These are phyloP conservation scores for Glycine tomentella DNA, from an alignment of 306 rosid genomes.

Conservation along the genomic window DNA sequence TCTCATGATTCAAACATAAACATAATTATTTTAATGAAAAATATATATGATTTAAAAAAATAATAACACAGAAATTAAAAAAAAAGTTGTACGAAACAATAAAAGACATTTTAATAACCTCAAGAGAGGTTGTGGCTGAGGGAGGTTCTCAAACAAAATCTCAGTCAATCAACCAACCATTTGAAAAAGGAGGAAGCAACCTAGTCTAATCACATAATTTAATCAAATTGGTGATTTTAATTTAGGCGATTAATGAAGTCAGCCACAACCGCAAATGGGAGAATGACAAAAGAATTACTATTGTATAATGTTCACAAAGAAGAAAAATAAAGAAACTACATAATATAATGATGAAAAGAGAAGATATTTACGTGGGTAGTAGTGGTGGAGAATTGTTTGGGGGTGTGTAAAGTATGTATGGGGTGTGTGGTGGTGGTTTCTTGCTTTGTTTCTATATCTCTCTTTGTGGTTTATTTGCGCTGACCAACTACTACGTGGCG, in stretches of 20 bases:
- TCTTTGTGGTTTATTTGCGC: constrained; percentile 5
- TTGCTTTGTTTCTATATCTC: constrained; percentile 17
- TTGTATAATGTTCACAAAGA: background rate
- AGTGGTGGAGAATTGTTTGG: constrained; percentile 65
- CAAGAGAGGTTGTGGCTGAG: constrained; percentile 70
- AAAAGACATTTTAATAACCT: constrained; percentile 43
- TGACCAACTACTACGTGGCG: constrained; percentile 30
- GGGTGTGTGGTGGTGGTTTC: constrained; percentile 51
- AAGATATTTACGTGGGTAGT: constrained; percentile 5
- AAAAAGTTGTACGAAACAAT: constrained; percentile 28
- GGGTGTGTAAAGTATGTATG: constrained; percentile 25
- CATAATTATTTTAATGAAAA: too few relatives aligned
- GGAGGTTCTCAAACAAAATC: constrained; percentile 38
- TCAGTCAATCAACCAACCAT: constrained; percentile 32
- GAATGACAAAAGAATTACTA: constrained; percentile 23
- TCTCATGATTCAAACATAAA: too few relatives aligned
- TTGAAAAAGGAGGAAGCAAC: background rate
- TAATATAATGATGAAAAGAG: background rate
- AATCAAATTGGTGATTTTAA: background rate
- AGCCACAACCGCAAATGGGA: constrained; percentile 6
- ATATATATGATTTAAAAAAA: too few relatives aligned
- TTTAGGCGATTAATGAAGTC: constrained; percentile 32
- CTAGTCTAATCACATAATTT: constrained; percentile 48
- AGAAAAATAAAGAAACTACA: background rate
- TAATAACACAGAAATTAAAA: background rate